phyloP scores from a whole-genome alignment of 495 filamentous ascomycete genomes.

The Aspergillus avenaceus region DNA sequence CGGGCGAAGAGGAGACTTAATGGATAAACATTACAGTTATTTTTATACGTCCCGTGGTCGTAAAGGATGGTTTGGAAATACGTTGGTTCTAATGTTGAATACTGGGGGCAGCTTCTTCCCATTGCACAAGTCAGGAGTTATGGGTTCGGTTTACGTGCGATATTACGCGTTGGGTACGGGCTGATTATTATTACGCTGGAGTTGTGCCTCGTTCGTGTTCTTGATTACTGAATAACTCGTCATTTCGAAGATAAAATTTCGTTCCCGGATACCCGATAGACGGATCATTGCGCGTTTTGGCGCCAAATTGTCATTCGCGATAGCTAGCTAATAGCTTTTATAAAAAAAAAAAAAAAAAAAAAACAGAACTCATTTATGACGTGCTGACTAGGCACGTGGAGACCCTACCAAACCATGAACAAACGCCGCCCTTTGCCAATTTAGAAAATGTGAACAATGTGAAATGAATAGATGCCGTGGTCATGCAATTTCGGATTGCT shows the following conservation, averaged over 20 bases:
- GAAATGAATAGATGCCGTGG: constrained; percentile 1
- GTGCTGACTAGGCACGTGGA: constrained; percentile 1
- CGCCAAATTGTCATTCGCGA: constrained; percentile 5
- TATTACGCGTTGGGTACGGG: neutral
- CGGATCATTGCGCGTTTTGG: neutral
- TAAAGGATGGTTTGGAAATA: neutral
- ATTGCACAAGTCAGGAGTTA: constrained; percentile 20
- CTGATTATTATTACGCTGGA: constrained; percentile 2
- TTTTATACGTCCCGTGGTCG: too few species aligned
- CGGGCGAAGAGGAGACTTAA: constrained; percentile 44
- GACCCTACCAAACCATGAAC: neutral
- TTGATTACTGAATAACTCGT: neutral
- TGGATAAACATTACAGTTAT: too few species aligned
- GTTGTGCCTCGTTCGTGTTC: constrained; percentile 1
- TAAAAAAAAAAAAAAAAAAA: neutral
- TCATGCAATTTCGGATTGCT: neutral
- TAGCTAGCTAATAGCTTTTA: neutral
- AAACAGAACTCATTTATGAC: constrained; percentile 1
- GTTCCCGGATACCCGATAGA: constrained; percentile 11
- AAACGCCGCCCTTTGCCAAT: constrained; percentile 12
- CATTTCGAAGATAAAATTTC: constrained; percentile 1
- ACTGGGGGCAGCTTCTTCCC: neutral
- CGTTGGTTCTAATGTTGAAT: neutral
- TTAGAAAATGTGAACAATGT: neutral
- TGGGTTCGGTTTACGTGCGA: constrained; percentile 4